Conservation (phyloP, 306 rosid species). For the Vachellia pachyceras region DNA sequence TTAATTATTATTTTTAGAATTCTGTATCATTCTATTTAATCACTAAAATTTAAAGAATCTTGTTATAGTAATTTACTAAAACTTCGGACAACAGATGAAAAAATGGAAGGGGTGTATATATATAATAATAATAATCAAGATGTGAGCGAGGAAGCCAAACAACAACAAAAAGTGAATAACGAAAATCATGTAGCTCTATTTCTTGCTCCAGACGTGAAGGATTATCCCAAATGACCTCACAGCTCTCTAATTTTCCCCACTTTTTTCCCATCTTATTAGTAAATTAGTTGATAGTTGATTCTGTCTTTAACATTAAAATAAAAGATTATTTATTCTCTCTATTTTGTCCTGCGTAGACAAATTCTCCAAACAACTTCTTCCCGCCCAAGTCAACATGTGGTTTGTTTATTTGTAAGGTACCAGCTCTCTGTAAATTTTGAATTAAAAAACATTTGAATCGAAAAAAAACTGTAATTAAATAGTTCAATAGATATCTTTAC, state of each 20-base stretch:
- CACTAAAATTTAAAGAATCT: neutral
- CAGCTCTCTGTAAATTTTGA: too few relatives aligned
- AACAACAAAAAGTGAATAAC: neutral
- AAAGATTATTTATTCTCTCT: too few relatives aligned
- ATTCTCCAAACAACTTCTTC: neutral
- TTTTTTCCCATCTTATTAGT: neutral
- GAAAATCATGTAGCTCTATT: neutral
- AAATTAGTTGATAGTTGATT: neutral
- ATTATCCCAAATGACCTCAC: neutral
- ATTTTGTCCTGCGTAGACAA: neutral
- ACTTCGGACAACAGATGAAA: too few relatives aligned
- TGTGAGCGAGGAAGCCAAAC: neutral
- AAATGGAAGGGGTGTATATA: too few relatives aligned
- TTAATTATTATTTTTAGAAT: too few relatives aligned
- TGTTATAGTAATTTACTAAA: neutral
- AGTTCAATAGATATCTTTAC: too few relatives aligned
- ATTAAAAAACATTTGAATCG: too few relatives aligned
- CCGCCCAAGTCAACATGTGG: too few relatives aligned
- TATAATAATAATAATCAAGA: neutral
- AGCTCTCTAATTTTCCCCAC: neutral
- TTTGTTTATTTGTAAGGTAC: too few relatives aligned
- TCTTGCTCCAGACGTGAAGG: conserved; percentile 4
- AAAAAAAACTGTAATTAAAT: too few relatives aligned
- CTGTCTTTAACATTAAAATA: neutral
- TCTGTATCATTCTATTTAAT: too few relatives aligned